Conservation (phyloP, 805 yeast genomes). For the Yarrowia porcina region DNA sequence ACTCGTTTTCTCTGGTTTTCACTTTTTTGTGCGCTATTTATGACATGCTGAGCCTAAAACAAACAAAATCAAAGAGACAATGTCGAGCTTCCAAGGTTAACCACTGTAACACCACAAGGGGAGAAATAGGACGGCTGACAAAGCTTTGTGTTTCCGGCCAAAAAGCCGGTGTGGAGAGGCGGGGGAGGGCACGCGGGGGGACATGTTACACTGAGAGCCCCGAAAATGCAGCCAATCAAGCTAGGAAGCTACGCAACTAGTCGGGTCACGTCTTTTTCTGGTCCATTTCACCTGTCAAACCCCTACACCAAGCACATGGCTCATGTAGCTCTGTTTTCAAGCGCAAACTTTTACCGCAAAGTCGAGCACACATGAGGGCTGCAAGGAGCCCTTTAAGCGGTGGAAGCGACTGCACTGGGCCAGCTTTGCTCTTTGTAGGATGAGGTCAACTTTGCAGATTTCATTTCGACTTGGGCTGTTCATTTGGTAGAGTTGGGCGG, state of each 20-base stretch:
- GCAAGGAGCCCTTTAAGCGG: constrained; percentile 14
- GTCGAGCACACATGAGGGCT: neutral
- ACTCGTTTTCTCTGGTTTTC: neutral
- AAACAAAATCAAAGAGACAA: neutral
- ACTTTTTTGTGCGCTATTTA: constrained; percentile 18
- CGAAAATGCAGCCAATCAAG: too few relatives aligned
- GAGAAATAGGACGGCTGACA: constrained; percentile 1
- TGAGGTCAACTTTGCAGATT: neutral
- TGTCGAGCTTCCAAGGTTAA: neutral
- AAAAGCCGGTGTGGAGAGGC: neutral
- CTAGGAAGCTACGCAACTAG: too few relatives aligned
- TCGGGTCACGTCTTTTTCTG: too few relatives aligned
- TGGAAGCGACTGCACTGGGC: neutral
- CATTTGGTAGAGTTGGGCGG: constrained; percentile 3
- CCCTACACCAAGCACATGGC: neutral
- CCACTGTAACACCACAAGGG: neutral
- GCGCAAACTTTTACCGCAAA: constrained; percentile 18
- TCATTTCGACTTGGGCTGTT: neutral
- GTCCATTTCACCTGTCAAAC: too few relatives aligned
- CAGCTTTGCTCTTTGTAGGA: neutral
- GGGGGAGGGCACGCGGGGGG: too few relatives aligned
- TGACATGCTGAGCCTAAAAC: constrained; percentile 2
- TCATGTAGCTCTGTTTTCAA: constrained; percentile 3
- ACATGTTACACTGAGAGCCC: too few relatives aligned
- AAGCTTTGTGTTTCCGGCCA: neutral